Conservation (phyloP, 129 eudicot species). For the Mikania micrantha region DNA sequence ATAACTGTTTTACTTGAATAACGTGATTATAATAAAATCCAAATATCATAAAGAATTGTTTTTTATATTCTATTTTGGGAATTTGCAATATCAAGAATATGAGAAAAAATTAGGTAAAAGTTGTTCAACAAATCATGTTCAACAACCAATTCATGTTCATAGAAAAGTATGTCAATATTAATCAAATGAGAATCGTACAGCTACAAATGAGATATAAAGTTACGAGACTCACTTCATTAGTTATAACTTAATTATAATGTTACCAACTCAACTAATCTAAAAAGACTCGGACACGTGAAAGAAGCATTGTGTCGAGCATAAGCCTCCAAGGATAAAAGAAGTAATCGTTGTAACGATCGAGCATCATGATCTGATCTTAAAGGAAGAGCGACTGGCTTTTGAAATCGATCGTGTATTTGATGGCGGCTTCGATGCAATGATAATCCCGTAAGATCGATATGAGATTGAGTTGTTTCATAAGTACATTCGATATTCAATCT, state of each 20-base stretch:
- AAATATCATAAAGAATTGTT: background rate
- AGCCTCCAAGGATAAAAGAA: too few species aligned
- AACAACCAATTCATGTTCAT: background rate
- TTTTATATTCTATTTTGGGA: background rate
- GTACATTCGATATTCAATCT: too few species aligned
- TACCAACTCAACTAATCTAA: too few species aligned
- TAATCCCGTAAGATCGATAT: too few species aligned
- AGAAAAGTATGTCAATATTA: background rate
- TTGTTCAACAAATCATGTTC: conserved; percentile 2
- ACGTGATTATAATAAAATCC: background rate
- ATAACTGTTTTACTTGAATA: background rate
- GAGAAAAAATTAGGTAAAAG: background rate
- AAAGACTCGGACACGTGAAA: too few species aligned
- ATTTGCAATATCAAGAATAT: background rate
- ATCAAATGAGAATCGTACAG: background rate
- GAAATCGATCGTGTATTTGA: too few species aligned
- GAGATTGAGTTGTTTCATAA: too few species aligned
- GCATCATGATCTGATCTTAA: too few species aligned
- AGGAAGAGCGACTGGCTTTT: too few species aligned
- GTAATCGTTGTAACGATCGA: too few species aligned
- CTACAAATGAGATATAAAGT: background rate
- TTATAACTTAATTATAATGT: background rate
- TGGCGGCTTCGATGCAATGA: too few species aligned
- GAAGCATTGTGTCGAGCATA: too few species aligned
- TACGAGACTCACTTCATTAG: background rate